Conservation (phyloP, 2,329 filamentous ascomycete species). For the Chaetomiaceae sp. region DNA sequence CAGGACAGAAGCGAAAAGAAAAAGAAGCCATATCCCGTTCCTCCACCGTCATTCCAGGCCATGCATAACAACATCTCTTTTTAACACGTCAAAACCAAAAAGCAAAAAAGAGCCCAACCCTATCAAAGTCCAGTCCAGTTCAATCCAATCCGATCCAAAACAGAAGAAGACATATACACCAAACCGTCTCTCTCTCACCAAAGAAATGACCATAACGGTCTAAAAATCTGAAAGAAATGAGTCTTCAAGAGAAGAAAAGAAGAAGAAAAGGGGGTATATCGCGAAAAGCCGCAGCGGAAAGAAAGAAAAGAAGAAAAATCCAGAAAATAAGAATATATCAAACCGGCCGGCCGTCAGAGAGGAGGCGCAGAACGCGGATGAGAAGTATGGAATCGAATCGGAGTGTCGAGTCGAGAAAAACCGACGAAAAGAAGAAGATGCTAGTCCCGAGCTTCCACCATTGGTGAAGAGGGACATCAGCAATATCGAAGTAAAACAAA, state of each 20-base stretch:
- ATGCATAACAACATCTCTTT: constrained; percentile 3
- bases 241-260: constrained; percentile 12
- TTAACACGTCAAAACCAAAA: neutral
- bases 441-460: too few relatives aligned
- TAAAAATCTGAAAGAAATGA: too few relatives aligned
- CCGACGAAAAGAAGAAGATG: too few relatives aligned
- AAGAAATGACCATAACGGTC: neutral
- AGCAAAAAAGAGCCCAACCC: neutral
- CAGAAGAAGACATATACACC: neutral
- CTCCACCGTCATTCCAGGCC: neutral
- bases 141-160: neutral
- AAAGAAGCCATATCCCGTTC: too few relatives aligned
- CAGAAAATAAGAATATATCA: too few relatives aligned
- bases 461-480: too few relatives aligned
- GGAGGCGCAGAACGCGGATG: too few relatives aligned
- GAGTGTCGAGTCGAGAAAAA: too few relatives aligned
- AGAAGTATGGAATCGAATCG: too few relatives aligned
- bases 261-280: constrained; percentile 23
- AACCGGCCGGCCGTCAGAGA: constrained; percentile 6
- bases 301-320: constrained; percentile 11
- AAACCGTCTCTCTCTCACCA: neutral
- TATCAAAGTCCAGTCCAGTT: too few relatives aligned
- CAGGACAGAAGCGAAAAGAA: too few relatives aligned
- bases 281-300: constrained; percentile 11
- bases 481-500: too few relatives aligned